Evolutionary conservation across 495 filamentous ascomycete species (phyloP).

Genomic region (Xylaria venustula): DNA sequence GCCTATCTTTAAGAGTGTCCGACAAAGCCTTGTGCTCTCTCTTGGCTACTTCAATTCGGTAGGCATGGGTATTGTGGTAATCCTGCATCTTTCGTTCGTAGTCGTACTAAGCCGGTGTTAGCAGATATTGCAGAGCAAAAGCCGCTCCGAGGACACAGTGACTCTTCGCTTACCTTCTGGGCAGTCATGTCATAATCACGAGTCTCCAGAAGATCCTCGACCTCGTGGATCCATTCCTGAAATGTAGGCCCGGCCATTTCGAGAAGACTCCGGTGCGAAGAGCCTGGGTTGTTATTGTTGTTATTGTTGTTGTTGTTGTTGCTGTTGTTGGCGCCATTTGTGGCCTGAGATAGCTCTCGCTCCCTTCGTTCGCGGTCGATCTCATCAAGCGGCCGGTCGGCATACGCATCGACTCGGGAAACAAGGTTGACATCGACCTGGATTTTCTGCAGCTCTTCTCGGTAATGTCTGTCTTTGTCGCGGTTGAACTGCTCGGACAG

Average conservation of each 20-base stretch:
- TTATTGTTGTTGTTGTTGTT: too few relatives aligned
- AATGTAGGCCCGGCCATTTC: conserved; percentile 78
- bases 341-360: conserved; percentile 60
- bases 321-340: conserved; percentile 55
- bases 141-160: conserved; percentile 8
- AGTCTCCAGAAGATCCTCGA: conserved; percentile 82
- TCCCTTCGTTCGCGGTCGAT: conserved; percentile 61
- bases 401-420: conserved; percentile 76
- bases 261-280: conserved; percentile 44
- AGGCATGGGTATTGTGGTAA: conserved; percentile 53
- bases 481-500: conserved; percentile 73
- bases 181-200: conserved; percentile 75
- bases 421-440: conserved; percentile 89
- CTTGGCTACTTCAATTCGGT: conserved; percentile 70
- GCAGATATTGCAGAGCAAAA: neutral
- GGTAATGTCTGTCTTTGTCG: conserved; percentile 80
- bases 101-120: conserved; percentile 43
- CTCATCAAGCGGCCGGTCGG: conserved; percentile 68
- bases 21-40: conserved; percentile 79
- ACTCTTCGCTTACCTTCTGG: conserved; percentile 69
- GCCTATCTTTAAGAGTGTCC: conserved; percentile 75
- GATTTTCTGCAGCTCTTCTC: conserved; percentile 81
- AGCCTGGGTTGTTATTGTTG: conserved; percentile 44
- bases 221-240: conserved; percentile 72
- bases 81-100: conserved; percentile 55